Percentiles rank a stretch among this genome's conserved stretches.
phyloP scores from a whole-genome alignment of 352 stramenopile species.

The Achlya hypogyna region DNA sequence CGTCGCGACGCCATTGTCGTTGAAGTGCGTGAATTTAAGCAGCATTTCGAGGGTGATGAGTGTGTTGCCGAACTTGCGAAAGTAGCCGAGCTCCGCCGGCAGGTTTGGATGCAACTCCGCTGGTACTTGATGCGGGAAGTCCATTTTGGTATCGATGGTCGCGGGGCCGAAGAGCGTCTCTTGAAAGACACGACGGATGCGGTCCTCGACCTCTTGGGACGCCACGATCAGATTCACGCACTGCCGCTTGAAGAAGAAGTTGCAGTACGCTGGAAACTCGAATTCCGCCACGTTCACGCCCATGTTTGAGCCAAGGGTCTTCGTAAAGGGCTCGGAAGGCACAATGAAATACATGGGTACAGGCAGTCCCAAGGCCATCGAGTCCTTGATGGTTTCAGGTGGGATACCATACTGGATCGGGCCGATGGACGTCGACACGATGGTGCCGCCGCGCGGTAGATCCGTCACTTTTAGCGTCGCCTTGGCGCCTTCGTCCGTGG shows the following conservation, averaged over 20 bases:
- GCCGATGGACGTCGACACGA: conserved; percentile 68
- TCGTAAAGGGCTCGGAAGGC: conserved; percentile 90
- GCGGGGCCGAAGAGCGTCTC: conserved; percentile 81
- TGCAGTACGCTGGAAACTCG: conserved; percentile 96
- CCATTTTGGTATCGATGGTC: conserved; percentile 55
- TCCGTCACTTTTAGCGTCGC: conserved; percentile 50
- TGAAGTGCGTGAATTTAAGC: conserved; percentile 82
- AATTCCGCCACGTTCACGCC: conserved; percentile 96
- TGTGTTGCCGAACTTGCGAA: conserved; percentile 84
- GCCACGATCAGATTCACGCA: conserved; percentile 81
- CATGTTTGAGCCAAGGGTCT: conserved; percentile 89
- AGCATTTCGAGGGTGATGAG: conserved; percentile 85
- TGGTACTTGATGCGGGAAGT: conserved; percentile 63
- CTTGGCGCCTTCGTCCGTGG: neutral
- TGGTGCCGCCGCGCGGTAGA: conserved; percentile 60
- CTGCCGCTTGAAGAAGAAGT: conserved; percentile 92
- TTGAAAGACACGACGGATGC: conserved; percentile 82
- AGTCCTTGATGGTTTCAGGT: conserved; percentile 97
- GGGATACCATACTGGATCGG: conserved; percentile 89
- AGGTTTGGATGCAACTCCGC: conserved; percentile 58
- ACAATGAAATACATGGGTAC: conserved; percentile 94
- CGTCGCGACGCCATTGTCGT: conserved; percentile 46
- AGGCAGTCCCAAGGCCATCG: conserved; percentile 87
- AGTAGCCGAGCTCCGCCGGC: conserved; percentile 80
- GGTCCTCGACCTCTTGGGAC: conserved; percentile 60